Conservation (phyloP, 306 rosid genomes). For the Urtica urens region DNA sequence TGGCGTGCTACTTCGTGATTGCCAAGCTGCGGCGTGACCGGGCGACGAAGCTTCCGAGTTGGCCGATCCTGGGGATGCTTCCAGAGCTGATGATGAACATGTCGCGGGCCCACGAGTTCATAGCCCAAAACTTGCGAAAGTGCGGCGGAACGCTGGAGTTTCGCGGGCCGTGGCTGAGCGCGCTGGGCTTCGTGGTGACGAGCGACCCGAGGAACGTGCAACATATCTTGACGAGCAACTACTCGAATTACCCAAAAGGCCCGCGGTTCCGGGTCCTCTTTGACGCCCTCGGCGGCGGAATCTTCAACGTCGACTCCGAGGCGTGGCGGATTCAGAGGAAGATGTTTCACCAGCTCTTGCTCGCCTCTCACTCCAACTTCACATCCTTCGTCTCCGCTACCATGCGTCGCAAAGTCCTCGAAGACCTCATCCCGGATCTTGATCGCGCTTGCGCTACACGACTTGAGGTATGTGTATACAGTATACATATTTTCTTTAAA, state of each 20-base stretch:
- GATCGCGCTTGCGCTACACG: background rate
- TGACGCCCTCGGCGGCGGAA: conserved; percentile 1
- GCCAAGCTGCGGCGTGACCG: background rate
- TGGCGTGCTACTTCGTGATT: background rate
- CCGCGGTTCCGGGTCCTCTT: background rate
- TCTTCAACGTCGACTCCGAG: background rate
- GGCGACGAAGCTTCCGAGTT: background rate
- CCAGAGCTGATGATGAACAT: background rate
- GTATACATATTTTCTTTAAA: no score
- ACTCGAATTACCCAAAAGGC: background rate
- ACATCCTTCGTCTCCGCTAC: background rate
- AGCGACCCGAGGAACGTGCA: background rate
- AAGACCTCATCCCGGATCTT: background rate
- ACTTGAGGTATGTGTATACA: no score
- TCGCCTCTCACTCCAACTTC: background rate
- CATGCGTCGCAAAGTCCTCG: background rate
- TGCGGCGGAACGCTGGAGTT: background rate
- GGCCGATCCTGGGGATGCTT: background rate
- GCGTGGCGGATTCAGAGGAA: background rate
- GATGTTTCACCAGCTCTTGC: background rate
- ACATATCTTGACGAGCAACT: background rate
- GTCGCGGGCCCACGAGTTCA: background rate
- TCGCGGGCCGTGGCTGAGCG: background rate
- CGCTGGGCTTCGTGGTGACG: conserved; percentile 2
- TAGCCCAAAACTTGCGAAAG: background rate